A percentile compares a stretch with the other conserved stretches of the same genome.
Conservation (phyloP, 768 basidiomycete genomes). For the Suillus subluteus region DNA sequence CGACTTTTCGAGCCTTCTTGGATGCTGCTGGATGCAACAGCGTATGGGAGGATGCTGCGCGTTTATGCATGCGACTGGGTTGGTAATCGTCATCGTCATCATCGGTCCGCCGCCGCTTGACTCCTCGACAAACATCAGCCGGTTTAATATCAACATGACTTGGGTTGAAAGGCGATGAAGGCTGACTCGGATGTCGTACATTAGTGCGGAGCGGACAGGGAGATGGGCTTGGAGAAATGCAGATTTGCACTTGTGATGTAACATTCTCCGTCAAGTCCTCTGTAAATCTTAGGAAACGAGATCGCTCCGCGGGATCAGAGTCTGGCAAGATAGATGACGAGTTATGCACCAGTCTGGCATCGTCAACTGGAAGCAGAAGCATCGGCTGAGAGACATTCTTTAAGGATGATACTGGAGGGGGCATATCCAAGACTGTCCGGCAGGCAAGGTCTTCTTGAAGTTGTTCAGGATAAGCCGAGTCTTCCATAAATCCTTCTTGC, state of each 20-base stretch:
- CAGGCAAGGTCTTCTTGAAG: constrained; percentile 25
- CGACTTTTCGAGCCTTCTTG: not conserved
- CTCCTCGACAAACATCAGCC: constrained; percentile 1
- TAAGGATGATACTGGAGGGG: not conserved
- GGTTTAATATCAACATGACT: not conserved
- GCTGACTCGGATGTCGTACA: not conserved
- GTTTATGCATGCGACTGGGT: not conserved
- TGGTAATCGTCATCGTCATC: constrained; percentile 8
- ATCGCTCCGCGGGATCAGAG: not conserved
- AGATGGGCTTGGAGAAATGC: not conserved
- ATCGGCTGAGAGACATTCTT: not conserved
- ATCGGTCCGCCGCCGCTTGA: constrained; percentile 4
- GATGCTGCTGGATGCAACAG: not conserved
- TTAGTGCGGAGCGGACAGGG: not conserved
- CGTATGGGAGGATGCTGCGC: not conserved
- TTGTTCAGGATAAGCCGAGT: not conserved
- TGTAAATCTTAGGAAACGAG: not conserved
- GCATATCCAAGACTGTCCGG: not conserved
- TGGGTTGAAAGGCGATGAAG: not conserved
- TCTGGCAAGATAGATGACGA: not conserved
- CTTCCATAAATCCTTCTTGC: not conserved
- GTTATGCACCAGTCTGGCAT: not conserved
- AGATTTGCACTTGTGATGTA: not conserved
- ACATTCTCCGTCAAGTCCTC: not conserved
- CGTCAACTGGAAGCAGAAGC: not conserved